Percentiles rank a stretch among this genome's conserved stretches.
These are phyloP conservation scores for Sequoia sempervirens DNA, from an alignment of 75 land plant species.

Conservation along the genomic window DNA sequence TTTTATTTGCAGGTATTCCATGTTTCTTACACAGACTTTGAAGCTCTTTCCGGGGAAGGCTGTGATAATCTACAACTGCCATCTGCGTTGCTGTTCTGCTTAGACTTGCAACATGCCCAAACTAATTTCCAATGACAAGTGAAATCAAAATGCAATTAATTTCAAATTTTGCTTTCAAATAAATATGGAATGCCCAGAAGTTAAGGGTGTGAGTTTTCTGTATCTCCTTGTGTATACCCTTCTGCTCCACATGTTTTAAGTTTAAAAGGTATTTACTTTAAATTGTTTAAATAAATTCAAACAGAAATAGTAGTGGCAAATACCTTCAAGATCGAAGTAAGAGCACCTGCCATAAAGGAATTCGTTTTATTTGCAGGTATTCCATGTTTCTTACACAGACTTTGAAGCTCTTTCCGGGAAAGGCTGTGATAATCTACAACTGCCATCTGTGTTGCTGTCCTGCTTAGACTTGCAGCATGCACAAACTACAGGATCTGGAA, in stretches of 20 bases:
- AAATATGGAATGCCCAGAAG: neutral
- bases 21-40: too few relatives aligned
- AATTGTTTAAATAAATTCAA: neutral
- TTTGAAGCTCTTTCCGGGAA: conserved; percentile 43
- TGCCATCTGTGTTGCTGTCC: neutral
- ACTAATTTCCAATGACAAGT: too few relatives aligned
- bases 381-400: conserved; percentile 54
- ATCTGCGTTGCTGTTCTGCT: too few relatives aligned
- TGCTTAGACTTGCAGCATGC: neutral
- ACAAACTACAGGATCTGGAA: neutral
- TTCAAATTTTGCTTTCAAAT: neutral
- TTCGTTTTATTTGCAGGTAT: conserved; percentile 52
- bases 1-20: too few relatives aligned
- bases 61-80: too few relatives aligned
- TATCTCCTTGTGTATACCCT: neutral
- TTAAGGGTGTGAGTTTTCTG: neutral
- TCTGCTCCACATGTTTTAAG: neutral
- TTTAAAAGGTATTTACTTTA: neutral
- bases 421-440: conserved; percentile 15
- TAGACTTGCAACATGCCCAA: too few relatives aligned
- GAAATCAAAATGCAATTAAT: neutral
- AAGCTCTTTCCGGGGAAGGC: too few relatives aligned
- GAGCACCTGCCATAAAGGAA: conserved; percentile 34
- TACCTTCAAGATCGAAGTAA: conserved; percentile 32
- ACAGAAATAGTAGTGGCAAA: neutral